A percentile compares a stretch with the other conserved stretches of the same genome.
These are phyloP conservation scores for Boechera retrofracta DNA, from an alignment of 345 rosid species.

Conservation along the genomic window DNA sequence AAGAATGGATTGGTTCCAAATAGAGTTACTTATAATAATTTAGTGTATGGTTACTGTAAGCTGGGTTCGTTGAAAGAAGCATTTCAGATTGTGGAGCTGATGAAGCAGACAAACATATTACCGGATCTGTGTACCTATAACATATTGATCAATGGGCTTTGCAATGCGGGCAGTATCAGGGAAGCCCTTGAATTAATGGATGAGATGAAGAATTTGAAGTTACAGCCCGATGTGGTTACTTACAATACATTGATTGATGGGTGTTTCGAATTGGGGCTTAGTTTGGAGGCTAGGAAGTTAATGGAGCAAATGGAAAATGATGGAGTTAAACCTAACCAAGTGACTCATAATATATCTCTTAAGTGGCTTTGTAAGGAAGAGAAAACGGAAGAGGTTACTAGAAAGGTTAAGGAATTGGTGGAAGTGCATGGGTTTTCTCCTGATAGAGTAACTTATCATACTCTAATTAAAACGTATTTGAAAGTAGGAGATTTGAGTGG, in stretches of 20 bases:
- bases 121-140: conserved; percentile 79
- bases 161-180: conserved; percentile 58
- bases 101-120: conserved; percentile 58
- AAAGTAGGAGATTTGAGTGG: conserved; percentile 65
- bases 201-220: conserved; percentile 70
- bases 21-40: conserved; percentile 61
- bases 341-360: conserved; percentile 65
- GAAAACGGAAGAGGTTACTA: conserved; percentile 65
- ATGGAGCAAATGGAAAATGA: conserved; percentile 67
- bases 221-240: conserved; percentile 78
- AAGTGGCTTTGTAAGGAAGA: conserved; percentile 82
- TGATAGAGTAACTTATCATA: conserved; percentile 71
- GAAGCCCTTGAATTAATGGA: conserved; percentile 66
- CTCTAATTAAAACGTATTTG: conserved; percentile 65
- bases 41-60: conserved; percentile 76
- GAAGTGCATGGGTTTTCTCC: conserved; percentile 60
- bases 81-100: conserved; percentile 63
- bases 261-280: conserved; percentile 58
- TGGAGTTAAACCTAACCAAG: conserved; percentile 62
- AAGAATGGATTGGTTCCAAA: conserved; percentile 62
- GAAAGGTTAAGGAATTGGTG: conserved; percentile 57
- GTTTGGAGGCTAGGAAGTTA: conserved; percentile 58
- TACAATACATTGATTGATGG: conserved; percentile 82
- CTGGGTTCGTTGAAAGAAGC: conserved; percentile 82
- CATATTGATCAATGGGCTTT: conserved; percentile 67